Percentiles rank a stretch among this genome's conserved stretches.
Conservation (phyloP, 768 basidiomycete genomes). For the Mycena haematopus region DNA sequence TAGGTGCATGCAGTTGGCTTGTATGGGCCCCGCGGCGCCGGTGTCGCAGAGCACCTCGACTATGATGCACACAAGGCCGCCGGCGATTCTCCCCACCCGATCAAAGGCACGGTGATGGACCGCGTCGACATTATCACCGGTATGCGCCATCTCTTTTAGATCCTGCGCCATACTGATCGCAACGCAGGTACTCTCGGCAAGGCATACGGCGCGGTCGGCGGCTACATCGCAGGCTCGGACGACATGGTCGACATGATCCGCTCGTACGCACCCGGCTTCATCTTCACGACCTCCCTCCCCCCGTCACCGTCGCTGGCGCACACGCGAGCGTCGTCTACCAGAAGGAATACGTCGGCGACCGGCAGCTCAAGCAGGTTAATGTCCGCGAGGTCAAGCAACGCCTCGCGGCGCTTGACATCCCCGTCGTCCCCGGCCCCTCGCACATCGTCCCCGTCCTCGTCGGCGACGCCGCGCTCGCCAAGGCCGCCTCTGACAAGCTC, state of each 20-base stretch:
- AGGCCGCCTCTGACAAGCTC: slow-evolving; percentile 90
- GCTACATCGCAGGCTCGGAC: slow-evolving; percentile 94
- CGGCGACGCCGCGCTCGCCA: slow-evolving; percentile 91
- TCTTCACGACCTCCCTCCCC: slow-evolving; percentile 99
- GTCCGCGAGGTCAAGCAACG: slow-evolving; percentile 87
- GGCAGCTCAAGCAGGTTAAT: slow-evolving; percentile 94
- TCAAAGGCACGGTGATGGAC: slow-evolving; percentile 92
- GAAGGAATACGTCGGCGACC: slow-evolving; percentile 88
- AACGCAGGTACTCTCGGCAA: slow-evolving; percentile 91
- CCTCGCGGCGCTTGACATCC: slow-evolving; percentile 84
- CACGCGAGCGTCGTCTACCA: slow-evolving; percentile 94
- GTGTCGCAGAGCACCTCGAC: slow-evolving; percentile 98
- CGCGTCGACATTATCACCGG: slow-evolving; percentile 96
- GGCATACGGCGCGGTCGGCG: slow-evolving; percentile 96
- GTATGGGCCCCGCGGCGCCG: slow-evolving; percentile 96
- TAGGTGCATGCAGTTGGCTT: slow-evolving; percentile 92
- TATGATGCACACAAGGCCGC: slow-evolving; percentile 85
- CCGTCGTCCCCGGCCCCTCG: slow-evolving; percentile 95
- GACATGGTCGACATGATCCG: slow-evolving; percentile 96
- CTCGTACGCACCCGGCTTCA: slow-evolving; percentile 98
- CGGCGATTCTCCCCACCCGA: slow-evolving; percentile 73
- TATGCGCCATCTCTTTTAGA: slow-evolving; percentile 38
- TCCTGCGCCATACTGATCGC: slow-evolving; percentile 10
- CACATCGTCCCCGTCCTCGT: slow-evolving; percentile 98
- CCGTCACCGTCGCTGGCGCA: slow-evolving; percentile 90